Percentiles rank a stretch among this genome's conserved stretches.
Conservation (phyloP, 352 stramenopile species). For the Globisporangium cystogenes region DNA sequence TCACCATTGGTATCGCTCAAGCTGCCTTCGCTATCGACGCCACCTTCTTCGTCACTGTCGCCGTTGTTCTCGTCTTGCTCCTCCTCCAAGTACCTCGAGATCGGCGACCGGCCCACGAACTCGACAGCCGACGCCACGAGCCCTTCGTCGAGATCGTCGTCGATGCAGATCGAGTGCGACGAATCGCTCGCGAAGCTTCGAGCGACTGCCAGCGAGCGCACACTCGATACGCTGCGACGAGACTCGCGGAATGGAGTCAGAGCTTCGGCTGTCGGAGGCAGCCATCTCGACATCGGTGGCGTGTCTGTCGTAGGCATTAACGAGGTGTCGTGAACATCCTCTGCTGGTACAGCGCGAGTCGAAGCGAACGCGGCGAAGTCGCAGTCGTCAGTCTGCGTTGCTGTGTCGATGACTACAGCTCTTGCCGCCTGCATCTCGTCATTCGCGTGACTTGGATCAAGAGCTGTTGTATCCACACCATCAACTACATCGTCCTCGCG, state of each 20-base stretch:
- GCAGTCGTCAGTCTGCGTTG: background rate
- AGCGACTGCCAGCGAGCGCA: background rate
- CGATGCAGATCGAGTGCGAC: background rate
- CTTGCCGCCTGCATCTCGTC: background rate
- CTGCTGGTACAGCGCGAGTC: background rate
- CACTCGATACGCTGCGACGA: background rate
- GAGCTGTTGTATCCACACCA: background rate
- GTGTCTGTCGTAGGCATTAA: too few species aligned
- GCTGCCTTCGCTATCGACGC: background rate
- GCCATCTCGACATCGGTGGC: background rate
- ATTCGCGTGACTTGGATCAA: background rate
- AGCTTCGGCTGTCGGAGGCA: background rate
- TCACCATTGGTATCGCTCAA: background rate
- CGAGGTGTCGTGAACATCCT: too few species aligned
- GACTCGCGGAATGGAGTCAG: background rate
- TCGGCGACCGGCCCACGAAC: constrained; percentile 1
- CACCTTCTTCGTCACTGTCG: background rate
- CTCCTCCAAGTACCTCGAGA: constrained; percentile 3
- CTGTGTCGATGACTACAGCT: background rate
- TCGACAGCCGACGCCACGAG: background rate
- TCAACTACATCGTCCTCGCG: background rate
- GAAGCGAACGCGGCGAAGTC: background rate
- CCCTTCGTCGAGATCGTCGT: background rate
- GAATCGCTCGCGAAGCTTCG: constrained; percentile 2
- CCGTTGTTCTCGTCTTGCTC: background rate